These are phyloP conservation scores for Rhizophora apiculata DNA, from an alignment of 345 rosid species.

Conservation along the genomic window DNA sequence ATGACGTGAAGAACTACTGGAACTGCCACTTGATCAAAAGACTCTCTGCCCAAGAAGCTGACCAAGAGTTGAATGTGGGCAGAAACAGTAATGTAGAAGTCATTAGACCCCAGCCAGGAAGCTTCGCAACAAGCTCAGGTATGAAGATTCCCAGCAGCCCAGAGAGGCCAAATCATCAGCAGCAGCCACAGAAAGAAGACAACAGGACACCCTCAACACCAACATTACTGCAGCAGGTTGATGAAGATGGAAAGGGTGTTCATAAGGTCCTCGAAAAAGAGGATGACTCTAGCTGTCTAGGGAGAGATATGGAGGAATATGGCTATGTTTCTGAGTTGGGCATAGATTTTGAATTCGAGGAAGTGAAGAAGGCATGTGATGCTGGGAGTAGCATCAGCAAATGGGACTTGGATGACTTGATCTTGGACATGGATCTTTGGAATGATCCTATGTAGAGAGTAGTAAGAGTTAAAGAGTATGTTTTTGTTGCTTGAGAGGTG, in stretches of 20 bases:
- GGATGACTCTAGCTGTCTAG: background rate
- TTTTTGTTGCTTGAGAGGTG: background rate
- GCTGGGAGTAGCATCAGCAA: conserved; percentile 12
- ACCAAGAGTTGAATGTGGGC: conserved; percentile 6
- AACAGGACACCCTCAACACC: background rate
- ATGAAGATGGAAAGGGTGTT: background rate
- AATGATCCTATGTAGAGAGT: conserved; percentile 1
- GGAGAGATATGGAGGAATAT: conserved; percentile 8
- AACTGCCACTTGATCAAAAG: conserved; percentile 35
- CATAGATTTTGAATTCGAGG: conserved; percentile 20
- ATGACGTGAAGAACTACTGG: conserved; percentile 41
- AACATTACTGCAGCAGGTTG: background rate
- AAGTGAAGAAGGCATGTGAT: conserved; percentile 9
- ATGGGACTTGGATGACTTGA: conserved; percentile 29
- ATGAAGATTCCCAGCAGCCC: background rate
- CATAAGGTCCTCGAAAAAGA: background rate
- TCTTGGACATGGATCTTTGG: conserved; percentile 27
- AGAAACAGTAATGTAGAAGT: background rate
- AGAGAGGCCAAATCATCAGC: background rate
- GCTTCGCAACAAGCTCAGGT: background rate
- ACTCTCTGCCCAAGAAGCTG: conserved; percentile 13
- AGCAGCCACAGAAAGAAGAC: background rate
- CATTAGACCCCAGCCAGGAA: background rate
- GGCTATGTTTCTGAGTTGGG: conserved; percentile 8
- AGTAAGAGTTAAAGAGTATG: background rate